These are phyloP conservation scores for Blastomyces parvus DNA, from an alignment of 2,329 filamentous ascomycete species.

Conservation along the genomic window DNA sequence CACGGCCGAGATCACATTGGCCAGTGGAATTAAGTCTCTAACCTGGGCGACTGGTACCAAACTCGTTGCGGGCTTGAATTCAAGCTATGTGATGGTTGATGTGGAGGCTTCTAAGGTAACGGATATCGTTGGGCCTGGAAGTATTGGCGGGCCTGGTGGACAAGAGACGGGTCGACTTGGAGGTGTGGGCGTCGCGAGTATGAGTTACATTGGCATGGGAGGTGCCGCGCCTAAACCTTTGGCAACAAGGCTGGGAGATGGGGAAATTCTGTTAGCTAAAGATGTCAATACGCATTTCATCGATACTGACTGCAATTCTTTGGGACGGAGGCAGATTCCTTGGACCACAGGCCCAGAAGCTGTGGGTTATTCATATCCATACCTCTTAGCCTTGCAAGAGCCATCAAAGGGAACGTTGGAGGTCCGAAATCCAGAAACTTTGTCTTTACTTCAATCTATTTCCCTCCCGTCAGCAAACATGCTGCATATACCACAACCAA, in stretches of 20 bases:
- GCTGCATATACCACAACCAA: slow-evolving; percentile 85
- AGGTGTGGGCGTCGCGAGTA: slow-evolving; percentile 70
- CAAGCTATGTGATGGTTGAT: slow-evolving; percentile 83
- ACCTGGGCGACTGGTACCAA: slow-evolving; percentile 86
- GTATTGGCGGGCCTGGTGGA: slow-evolving; percentile 55
- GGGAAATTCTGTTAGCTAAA: slow-evolving; percentile 86
- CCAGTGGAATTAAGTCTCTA: slow-evolving; percentile 76
- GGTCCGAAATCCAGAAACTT: slow-evolving; percentile 82
- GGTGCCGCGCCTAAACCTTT: slow-evolving; percentile 86
- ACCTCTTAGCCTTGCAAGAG: slow-evolving; percentile 76
- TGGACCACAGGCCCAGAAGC: slow-evolving; percentile 83
- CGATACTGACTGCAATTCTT: slow-evolving; percentile 66
- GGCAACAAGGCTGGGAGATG: slow-evolving; percentile 69
- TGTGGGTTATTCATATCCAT: slow-evolving; percentile 94
- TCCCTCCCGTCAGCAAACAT: slow-evolving; percentile 70
- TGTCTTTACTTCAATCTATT: slow-evolving; percentile 82
- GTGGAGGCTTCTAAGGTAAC: slow-evolving; percentile 62
- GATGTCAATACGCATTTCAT: slow-evolving; percentile 95
- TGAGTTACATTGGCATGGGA: slow-evolving; percentile 94
- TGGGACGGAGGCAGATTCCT: slow-evolving; percentile 80
- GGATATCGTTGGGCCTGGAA: slow-evolving; percentile 70
- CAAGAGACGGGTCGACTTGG: slow-evolving; percentile 66
- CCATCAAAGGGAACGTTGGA: slow-evolving; percentile 77
- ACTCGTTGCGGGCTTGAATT: slow-evolving; percentile 81
- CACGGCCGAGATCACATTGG: slow-evolving; percentile 64